Evolutionary conservation across 768 basidiomycete genomes (phyloP), one percentile per base, ranked within the genome.

Genomic region (Tephrocybe sp.): DNA sequence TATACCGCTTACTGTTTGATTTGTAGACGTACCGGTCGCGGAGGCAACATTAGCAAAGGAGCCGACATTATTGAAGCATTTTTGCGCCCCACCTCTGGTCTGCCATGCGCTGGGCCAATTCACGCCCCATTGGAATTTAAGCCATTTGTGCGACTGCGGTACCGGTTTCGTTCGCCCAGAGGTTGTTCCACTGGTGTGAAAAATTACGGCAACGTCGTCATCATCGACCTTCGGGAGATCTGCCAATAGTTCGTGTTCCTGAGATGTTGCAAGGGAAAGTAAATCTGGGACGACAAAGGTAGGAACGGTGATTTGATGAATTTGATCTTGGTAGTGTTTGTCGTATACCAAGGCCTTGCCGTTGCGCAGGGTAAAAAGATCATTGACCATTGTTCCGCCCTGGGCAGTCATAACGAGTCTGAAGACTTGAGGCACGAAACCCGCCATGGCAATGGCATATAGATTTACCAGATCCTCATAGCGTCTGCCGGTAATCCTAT

Each of bases 151-250:
- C 3, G 46, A 22, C 31, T 52, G 51, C 5, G 44, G 44, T 9
- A 52, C 46, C 18, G 51, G 44, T 28, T 52, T 52, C 11, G 51
- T 45, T 13, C 51, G 44, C 18, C 51, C 51, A 6, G 40, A 47
- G 18, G 51, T 52, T 5, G 51, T 52, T 22, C 51, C 48, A 28
- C 44, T 52, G 24, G 51, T 52, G 43, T 52, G 51, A 35, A 52
- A 52, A 21, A 52, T 52, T 6, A 47, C 25, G 12, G 51, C 51
- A 13, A 47, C 35, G 9, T 52, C 40, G 19, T 47, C 35, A 4
- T 47, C 51, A 4, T 47, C 22, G 1, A 42, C 46, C 13, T n/a
- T n/a, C 12, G 45, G 51, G n/a, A 52, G 40, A 31, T 36, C 35
- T 21, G 13, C 31, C 30, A 47, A 28, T 16, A 22, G 38, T 26